phyloP scores from a whole-genome alignment of 768 basidiomycete genomes.

The Gyrodon lividus region DNA sequence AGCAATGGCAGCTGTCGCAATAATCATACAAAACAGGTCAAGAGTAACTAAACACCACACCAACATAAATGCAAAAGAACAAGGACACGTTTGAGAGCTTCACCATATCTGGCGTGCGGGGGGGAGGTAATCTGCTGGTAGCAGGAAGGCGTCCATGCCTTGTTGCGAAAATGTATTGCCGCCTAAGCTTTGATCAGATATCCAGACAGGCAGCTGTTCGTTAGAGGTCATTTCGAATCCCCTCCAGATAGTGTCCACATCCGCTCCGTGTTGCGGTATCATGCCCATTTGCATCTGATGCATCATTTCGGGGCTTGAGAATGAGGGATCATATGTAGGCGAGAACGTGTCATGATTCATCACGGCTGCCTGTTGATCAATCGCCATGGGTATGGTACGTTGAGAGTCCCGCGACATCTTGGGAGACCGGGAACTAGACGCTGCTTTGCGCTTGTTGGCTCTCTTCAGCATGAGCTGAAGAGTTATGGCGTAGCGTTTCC shows the following conservation, averaged over 20 bases:
- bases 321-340: conserved; percentile 52
- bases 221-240: conserved; percentile 69
- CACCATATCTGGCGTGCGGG: conserved; percentile 76
- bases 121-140: conserved; percentile 73
- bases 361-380: conserved; percentile 40
- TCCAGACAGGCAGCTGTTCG: conserved; percentile 82
- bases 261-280: conserved; percentile 23
- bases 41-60: conserved; percentile 16
- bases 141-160: conserved; percentile 83
- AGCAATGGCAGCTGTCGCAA: conserved; percentile 18
- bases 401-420: conserved; percentile 54
- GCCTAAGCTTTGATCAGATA: conserved; percentile 80
- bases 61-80: not conserved
- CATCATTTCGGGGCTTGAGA: conserved; percentile 33
- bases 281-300: conserved; percentile 33
- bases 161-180: conserved; percentile 74
- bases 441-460: conserved; percentile 56
- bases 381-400: conserved; percentile 45
- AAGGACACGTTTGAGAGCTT: conserved; percentile 12
- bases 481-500: conserved; percentile 88
- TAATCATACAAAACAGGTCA: conserved; percentile 21
- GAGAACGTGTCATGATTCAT: conserved; percentile 52
- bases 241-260: conserved; percentile 71
- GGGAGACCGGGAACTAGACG: conserved; percentile 61
- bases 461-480: conserved; percentile 87